Evolutionary conservation across 164 flowering plant genomes (phyloP).

Genomic region (Vitis amurensis): DNA sequence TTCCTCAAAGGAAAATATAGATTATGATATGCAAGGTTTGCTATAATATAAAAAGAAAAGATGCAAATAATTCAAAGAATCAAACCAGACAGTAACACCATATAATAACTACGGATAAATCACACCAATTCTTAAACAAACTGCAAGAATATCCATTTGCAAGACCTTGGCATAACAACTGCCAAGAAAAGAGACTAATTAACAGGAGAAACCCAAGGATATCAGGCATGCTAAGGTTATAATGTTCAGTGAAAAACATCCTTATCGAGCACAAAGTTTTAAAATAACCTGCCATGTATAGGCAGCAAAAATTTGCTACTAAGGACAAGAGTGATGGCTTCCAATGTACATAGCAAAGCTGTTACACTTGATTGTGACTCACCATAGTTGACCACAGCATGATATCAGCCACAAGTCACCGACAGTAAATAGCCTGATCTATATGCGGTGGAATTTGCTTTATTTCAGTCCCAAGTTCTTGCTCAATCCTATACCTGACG

Average conservation of each 20-base stretch:
- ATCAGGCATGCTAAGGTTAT: too few relatives aligned
- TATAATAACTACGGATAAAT: not conserved
- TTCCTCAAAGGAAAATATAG: not conserved
- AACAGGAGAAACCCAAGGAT: not conserved
- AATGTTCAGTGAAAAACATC: not conserved
- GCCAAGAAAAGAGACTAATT: not conserved
- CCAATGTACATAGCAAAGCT: too few relatives aligned
- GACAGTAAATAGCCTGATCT: constrained; percentile 90
- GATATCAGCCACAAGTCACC: constrained; percentile 36
- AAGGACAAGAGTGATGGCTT: not conserved
- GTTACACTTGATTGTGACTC: constrained; percentile 10
- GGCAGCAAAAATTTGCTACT: not conserved
- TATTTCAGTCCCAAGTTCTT: constrained; percentile 99
- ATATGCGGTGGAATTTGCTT: constrained; percentile 98
- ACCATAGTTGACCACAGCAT: constrained; percentile 30
- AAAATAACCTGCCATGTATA: not conserved
- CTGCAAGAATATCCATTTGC: not conserved
- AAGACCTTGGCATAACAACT: not conserved
- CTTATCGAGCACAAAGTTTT: not conserved
- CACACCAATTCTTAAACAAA: not conserved
- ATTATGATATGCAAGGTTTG: not conserved
- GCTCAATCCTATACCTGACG: constrained; percentile 95
- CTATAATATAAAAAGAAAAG: not conserved
- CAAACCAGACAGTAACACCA: not conserved
- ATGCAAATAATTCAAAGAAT: not conserved